phyloP scores from a whole-genome alignment of 805 yeast species.

The Kodamaea restingae region DNA sequence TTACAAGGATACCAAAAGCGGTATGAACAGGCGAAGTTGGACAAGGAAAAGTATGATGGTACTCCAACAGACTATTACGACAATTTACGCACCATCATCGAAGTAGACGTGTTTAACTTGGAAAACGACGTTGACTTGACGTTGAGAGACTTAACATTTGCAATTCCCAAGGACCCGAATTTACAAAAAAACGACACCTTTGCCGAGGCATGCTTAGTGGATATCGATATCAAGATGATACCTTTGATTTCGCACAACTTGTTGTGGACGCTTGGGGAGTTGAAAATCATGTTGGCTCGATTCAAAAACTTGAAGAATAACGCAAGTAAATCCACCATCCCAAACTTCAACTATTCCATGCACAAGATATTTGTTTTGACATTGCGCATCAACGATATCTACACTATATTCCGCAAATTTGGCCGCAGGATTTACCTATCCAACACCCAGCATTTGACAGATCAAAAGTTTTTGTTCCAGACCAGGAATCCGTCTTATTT shows the following conservation, averaged over 20 bases:
- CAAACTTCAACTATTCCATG: slow-evolving; percentile 36
- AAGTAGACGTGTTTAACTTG: slow-evolving; percentile 16
- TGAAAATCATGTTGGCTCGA: slow-evolving; percentile 18
- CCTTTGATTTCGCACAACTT: slow-evolving; percentile 24
- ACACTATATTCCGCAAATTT: slow-evolving; percentile 41
- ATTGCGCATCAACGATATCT: slow-evolving; percentile 47
- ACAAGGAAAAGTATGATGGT: slow-evolving; percentile 13
- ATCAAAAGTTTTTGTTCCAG: slow-evolving; percentile 34
- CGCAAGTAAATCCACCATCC: slow-evolving; percentile 15
- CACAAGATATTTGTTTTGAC: slow-evolving; percentile 47
- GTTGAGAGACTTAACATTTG: slow-evolving; percentile 17
- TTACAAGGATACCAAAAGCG: slow-evolving; percentile 38
- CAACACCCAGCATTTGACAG: slow-evolving; percentile 41
- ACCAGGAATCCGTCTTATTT: slow-evolving; percentile 29
- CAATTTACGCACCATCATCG: slow-evolving; percentile 20
- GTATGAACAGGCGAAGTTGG: slow-evolving; percentile 24
- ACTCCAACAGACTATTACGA: slow-evolving; percentile 11
- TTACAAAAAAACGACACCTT: slow-evolving; percentile 15
- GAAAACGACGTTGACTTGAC: slow-evolving; percentile 24
- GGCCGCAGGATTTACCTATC: slow-evolving; percentile 47
- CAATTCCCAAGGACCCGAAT: slow-evolving; percentile 15
- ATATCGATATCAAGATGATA: slow-evolving; percentile 35
- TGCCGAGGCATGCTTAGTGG: slow-evolving; percentile 28
- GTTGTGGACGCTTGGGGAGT: slow-evolving; percentile 23
- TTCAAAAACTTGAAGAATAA: slow-evolving; percentile 18